Percentiles rank a stretch among this genome's conserved stretches.
Evolutionary conservation across 2,329 filamentous ascomycete species (phyloP).

Genomic region (Myrmaecium sp.): DNA sequence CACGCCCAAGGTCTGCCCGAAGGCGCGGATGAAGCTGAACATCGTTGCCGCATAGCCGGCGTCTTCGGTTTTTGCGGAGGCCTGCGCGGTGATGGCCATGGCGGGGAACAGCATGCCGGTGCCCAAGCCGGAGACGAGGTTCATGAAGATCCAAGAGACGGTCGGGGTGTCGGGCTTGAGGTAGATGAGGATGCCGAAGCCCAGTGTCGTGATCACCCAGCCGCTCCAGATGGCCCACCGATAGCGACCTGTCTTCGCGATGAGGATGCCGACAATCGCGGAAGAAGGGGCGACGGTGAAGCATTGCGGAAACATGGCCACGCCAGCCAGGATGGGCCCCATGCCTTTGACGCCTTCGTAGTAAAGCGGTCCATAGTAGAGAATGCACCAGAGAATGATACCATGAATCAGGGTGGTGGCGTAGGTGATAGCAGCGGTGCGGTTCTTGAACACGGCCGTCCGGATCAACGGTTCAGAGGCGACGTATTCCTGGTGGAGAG

Average conservation of each 20-base stretch:
- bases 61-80: slow-evolving; percentile 37
- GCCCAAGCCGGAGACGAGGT: slow-evolving; percentile 42
- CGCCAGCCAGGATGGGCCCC: slow-evolving; percentile 20
- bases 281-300: slow-evolving; percentile 47
- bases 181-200: slow-evolving; percentile 37
- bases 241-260: slow-evolving; percentile 41
- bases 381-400: slow-evolving; percentile 25
- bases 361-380: slow-evolving; percentile 28
- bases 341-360: slow-evolving; percentile 24
- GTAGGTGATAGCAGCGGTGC: slow-evolving; percentile 33
- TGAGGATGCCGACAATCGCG: slow-evolving; percentile 36
- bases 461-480: slow-evolving; percentile 34
- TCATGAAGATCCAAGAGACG: slow-evolving; percentile 42
- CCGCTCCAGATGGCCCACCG: slow-evolving; percentile 44
- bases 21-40: slow-evolving; percentile 48
- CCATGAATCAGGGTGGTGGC: slow-evolving; percentile 41
- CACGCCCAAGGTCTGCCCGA: slow-evolving; percentile 49
- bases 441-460: slow-evolving; percentile 29
- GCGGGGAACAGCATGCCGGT: slow-evolving; percentile 48
- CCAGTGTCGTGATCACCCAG: slow-evolving; percentile 42
- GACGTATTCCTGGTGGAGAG: slow-evolving; percentile 36
- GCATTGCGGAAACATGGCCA: slow-evolving; percentile 23
- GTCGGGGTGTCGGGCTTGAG: slow-evolving; percentile 34
- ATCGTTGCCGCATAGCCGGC: slow-evolving; percentile 45
- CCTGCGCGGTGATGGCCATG: slow-evolving; percentile 48